These are phyloP conservation scores for Scedosporium dehoogii DNA, from an alignment of 2,329 filamentous ascomycete genomes.

Conservation along the genomic window DNA sequence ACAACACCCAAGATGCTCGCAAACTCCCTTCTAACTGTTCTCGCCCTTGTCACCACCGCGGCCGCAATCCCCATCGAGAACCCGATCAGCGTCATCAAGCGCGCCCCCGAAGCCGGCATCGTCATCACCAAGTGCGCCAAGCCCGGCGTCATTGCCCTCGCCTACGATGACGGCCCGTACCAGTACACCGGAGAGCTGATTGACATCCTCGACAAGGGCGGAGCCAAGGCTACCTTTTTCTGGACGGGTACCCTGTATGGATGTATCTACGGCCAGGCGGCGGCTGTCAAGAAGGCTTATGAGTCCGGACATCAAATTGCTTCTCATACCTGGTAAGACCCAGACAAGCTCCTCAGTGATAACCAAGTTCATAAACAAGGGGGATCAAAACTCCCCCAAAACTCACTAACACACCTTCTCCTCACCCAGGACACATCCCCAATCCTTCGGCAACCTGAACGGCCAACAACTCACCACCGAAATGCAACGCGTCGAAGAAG, in stretches of 20 bases:
- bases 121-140: slow-evolving; percentile 34
- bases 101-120: slow-evolving; percentile 27
- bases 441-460: slow-evolving; percentile 28
- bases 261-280: slow-evolving; percentile 38
- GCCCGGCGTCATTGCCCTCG: slow-evolving; percentile 37
- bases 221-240: slow-evolving; percentile 45
- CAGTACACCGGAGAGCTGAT: slow-evolving; percentile 37
- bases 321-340: slow-evolving; percentile 38
- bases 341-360: neutral
- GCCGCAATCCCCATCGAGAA: slow-evolving; percentile 19
- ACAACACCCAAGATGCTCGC: slow-evolving; percentile 15
- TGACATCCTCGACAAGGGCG: slow-evolving; percentile 36
- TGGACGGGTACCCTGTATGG: slow-evolving; percentile 40
- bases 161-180: slow-evolving; percentile 44
- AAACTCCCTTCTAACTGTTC: slow-evolving; percentile 13
- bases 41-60: slow-evolving; percentile 18
- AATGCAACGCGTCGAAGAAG: slow-evolving; percentile 40
- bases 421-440: slow-evolving; percentile 30
- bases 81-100: slow-evolving; percentile 30
- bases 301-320: slow-evolving; percentile 42
- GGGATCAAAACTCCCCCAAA: neutral
- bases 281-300: slow-evolving; percentile 43
- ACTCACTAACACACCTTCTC: slow-evolving; percentile 5
- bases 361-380: neutral
- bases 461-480: slow-evolving; percentile 30